phyloP scores from a whole-genome alignment of 371 early-diverging fungal species.

The Circinella umbellata region DNA sequence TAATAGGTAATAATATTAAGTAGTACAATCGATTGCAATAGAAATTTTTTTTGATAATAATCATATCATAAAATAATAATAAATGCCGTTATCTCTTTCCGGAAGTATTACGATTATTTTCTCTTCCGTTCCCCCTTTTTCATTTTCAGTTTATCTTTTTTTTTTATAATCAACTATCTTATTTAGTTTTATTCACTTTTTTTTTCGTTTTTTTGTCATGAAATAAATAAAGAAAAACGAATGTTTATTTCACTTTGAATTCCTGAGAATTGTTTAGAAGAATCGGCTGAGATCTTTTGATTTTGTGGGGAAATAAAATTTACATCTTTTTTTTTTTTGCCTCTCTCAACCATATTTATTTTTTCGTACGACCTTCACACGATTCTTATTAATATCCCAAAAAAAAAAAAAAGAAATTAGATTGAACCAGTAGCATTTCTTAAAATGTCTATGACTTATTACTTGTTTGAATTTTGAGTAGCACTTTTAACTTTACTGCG shows the following conservation, averaged over 20 bases:
- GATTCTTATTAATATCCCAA: not conserved
- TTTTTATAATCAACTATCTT: too few species aligned
- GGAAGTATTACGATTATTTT: not conserved
- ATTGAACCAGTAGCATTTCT: not conserved
- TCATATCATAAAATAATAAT: too few species aligned
- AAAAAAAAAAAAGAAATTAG: not conserved
- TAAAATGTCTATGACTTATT: not conserved
- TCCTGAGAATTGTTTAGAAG: not conserved
- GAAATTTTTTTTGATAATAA: not conserved
- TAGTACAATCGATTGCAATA: too few species aligned
- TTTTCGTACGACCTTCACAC: constrained; percentile 4
- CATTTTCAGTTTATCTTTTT: too few species aligned
- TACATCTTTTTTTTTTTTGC: not conserved
- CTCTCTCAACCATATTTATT: too few species aligned
- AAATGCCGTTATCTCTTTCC: not conserved
- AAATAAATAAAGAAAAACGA: not conserved
- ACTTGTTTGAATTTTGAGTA: too few species aligned
- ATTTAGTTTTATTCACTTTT: too few species aligned
- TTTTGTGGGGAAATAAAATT: constrained; percentile 4
- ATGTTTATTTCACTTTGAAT: not conserved
- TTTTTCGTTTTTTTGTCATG: too few species aligned
- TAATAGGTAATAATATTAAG: too few species aligned
- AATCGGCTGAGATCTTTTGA: too few species aligned
- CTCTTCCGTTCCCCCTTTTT: too few species aligned
- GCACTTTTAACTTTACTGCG: too few species aligned